These are phyloP conservation scores for Cladosporium sp. DNA, from an alignment of 2,329 filamentous ascomycete species.

Conservation along the genomic window DNA sequence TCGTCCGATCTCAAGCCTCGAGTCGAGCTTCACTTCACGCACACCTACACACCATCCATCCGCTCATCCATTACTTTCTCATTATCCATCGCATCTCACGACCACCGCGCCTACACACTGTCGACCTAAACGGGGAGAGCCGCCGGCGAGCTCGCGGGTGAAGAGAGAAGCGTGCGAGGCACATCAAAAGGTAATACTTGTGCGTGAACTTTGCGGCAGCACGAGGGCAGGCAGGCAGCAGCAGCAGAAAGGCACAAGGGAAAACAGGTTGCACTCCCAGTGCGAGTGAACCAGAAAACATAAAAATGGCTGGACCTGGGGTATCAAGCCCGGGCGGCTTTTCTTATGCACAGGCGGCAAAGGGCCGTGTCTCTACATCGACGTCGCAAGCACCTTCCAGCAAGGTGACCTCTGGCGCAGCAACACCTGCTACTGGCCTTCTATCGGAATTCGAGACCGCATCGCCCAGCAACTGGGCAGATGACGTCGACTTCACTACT, in stretches of 20 bases:
- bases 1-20: not conserved
- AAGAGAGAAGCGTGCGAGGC: constrained; percentile 16
- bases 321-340: constrained; percentile 53
- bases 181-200: not conserved
- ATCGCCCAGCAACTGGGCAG: constrained; percentile 47
- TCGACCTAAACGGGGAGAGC: not conserved
- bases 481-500: constrained; percentile 50
- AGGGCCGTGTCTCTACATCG: constrained; percentile 64
- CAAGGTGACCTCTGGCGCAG: constrained; percentile 48
- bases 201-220: not conserved
- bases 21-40: not conserved
- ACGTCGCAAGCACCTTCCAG: constrained; percentile 48
- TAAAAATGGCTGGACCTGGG: constrained; percentile 20
- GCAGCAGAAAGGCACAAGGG: not conserved
- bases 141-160: constrained; percentile 10
- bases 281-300: constrained; percentile 3
- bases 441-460: constrained; percentile 35
- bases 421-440: constrained; percentile 46
- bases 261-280: not conserved
- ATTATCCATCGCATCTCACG: constrained; percentile 4
- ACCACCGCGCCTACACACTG: constrained; percentile 5
- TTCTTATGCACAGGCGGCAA: constrained; percentile 94
- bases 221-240: constrained; percentile 3
- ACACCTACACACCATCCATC: not conserved
- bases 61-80: not conserved